phyloP scores from a whole-genome alignment of 2,329 filamentous ascomycete species.

The Meredithiella fracta region DNA sequence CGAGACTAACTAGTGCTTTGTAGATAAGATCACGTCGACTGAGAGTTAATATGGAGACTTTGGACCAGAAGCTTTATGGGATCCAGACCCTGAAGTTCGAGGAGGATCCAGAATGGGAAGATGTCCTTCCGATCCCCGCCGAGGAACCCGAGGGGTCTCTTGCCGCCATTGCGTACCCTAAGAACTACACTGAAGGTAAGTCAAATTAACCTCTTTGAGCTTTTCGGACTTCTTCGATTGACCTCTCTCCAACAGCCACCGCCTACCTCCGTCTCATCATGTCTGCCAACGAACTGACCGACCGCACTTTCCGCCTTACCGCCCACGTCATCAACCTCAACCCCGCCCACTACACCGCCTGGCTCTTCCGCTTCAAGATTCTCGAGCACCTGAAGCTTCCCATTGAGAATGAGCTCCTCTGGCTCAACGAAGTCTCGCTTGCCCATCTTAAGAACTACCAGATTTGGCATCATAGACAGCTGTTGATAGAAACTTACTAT shows the following conservation, averaged over 20 bases:
- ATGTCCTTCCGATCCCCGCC: constrained; percentile 67
- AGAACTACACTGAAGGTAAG: constrained; percentile 68
- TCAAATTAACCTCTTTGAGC: no score
- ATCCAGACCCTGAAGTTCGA: constrained; percentile 33
- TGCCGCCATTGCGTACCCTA: constrained; percentile 80
- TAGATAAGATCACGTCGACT: background rate
- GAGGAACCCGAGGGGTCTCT: constrained; percentile 71
- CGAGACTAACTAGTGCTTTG: constrained; percentile 16
- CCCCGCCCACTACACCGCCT: constrained; percentile 94
- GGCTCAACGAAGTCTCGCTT: constrained; percentile 73
- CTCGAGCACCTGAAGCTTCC: constrained; percentile 50
- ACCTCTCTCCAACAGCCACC: no score
- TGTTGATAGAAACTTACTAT: constrained; percentile 44
- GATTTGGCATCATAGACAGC: constrained; percentile 69
- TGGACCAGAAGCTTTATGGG: constrained; percentile 38
- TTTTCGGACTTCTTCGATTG: no score
- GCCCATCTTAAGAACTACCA: constrained; percentile 94
- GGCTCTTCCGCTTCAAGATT: constrained; percentile 81
- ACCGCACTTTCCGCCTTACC: constrained; percentile 64
- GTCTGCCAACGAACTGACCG: constrained; percentile 69
- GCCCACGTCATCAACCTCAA: constrained; percentile 85
- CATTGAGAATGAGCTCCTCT: constrained; percentile 57
- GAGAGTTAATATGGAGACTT: constrained; percentile 29
- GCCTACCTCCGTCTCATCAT: constrained; percentile 88
- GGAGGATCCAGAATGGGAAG: constrained; percentile 59